Conservation (phyloP, 1,284 basidiomycete species). For the Wallemia mellicola region DNA sequence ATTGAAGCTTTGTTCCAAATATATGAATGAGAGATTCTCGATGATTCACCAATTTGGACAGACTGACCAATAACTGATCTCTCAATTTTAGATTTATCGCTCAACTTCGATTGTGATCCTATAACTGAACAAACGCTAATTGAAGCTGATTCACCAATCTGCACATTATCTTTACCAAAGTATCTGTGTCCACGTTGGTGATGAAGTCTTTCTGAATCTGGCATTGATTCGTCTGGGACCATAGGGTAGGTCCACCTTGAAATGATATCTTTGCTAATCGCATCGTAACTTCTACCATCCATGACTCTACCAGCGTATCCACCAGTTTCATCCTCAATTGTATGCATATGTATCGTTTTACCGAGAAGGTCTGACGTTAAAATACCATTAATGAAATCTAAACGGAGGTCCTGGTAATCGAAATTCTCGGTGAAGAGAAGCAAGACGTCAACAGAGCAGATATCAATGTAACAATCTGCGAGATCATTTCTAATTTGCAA, state of each 20-base stretch:
- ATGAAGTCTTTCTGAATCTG: slow-evolving; percentile 47
- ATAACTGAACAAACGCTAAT: slow-evolving; percentile 56
- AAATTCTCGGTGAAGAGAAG: slow-evolving; percentile 97
- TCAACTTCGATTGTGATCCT: slow-evolving; percentile 34
- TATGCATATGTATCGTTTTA: slow-evolving; percentile 74
- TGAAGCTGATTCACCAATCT: slow-evolving; percentile 12
- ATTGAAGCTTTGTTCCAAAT: slow-evolving; percentile 50
- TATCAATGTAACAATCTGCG: slow-evolving; percentile 61
- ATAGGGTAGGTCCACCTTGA: slow-evolving; percentile 79
- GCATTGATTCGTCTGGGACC: slow-evolving; percentile 73
- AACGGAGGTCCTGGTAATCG: slow-evolving; percentile 70
- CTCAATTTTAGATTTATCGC: slow-evolving; percentile 29
- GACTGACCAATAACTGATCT: slow-evolving; percentile 44
- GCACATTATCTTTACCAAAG: slow-evolving; percentile 40
- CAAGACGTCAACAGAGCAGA: slow-evolving; percentile 52
- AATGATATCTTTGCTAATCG: slow-evolving; percentile 69
- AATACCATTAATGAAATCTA: slow-evolving; percentile 87
- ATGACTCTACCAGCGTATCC: slow-evolving; percentile 66
- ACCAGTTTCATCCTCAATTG: slow-evolving; percentile 29
- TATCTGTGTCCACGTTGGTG: slow-evolving; percentile 61
- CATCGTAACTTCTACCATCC: slow-evolving; percentile 66
- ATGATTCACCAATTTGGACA: slow-evolving; percentile 34
- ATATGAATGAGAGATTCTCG: slow-evolving; percentile 39
- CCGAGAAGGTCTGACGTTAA: slow-evolving; percentile 80
- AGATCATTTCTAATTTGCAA: slow-evolving; percentile 59